Conservation (phyloP, 1,139 yeast species). For the Tardiomyces blankii region DNA sequence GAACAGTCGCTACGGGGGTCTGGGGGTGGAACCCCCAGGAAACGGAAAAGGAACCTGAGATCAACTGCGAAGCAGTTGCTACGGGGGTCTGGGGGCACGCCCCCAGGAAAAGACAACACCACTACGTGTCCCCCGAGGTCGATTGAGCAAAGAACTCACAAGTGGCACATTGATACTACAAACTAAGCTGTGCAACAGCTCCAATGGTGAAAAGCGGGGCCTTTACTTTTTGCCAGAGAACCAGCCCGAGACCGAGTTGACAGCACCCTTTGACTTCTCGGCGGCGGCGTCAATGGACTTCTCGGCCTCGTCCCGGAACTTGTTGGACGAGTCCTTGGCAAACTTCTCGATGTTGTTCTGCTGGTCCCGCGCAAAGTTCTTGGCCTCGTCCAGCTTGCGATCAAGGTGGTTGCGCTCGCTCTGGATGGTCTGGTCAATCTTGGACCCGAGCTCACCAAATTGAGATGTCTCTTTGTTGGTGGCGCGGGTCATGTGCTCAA, state of each 20-base stretch:
- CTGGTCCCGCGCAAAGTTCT: not conserved
- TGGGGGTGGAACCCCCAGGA: no score
- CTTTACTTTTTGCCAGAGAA: not conserved
- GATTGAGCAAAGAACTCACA: no score
- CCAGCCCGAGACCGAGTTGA: constrained; percentile 1
- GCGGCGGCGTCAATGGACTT: constrained; percentile 1
- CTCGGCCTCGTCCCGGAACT: not conserved
- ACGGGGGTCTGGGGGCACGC: no score
- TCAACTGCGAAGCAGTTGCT: no score
- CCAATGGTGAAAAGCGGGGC: no score
- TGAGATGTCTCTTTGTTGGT: not conserved
- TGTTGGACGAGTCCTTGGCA: not conserved
- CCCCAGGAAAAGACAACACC: no score
- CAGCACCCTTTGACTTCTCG: constrained; percentile 1
- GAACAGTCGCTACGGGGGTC: no score
- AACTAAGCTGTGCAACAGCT: no score
- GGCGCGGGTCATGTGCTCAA: constrained; percentile 1
- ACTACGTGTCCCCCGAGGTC: no score
- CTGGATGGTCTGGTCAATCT: not conserved
- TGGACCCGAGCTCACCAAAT: not conserved
- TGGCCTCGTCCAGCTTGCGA: not conserved
- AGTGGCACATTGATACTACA: no score
- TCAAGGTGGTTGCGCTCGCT: not conserved
- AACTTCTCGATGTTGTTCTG: not conserved
- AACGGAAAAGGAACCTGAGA: no score